Percentiles rank a stretch among this genome's conserved stretches.
These are phyloP conservation scores for Raphidocelis subcapitata DNA, from an alignment of 139 green algal species.

Conservation along the genomic window DNA sequence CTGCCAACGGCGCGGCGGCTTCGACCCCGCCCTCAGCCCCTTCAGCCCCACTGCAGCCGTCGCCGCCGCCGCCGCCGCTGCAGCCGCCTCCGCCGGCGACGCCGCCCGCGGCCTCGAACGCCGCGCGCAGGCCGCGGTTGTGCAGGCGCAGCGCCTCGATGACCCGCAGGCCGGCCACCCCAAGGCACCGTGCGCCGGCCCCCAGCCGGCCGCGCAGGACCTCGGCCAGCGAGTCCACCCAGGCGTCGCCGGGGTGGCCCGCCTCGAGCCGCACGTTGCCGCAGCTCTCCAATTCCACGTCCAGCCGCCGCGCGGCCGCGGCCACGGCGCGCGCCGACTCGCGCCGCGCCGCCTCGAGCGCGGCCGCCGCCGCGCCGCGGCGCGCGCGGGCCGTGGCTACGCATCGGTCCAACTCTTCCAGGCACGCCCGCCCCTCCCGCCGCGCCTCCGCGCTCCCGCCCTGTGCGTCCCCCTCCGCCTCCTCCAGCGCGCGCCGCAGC, in stretches of 20 bases:
- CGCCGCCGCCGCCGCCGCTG: neutral
- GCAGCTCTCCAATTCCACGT: constrained; percentile 68
- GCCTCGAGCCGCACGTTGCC: constrained; percentile 84
- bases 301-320: constrained; percentile 10
- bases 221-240: constrained; percentile 60
- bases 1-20: too few species aligned
- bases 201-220: constrained; percentile 41
- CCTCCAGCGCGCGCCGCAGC: neutral
- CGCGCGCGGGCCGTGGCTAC: neutral
- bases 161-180: neutral
- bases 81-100: neutral
- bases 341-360: neutral
- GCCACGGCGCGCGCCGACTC: constrained; percentile 4
- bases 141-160: constrained; percentile 49
- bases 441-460: neutral
- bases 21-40: too few species aligned
- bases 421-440: neutral
- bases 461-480: neutral
- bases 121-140: constrained; percentile 62
- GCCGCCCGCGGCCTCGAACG: constrained; percentile 40
- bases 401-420: neutral
- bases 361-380: neutral
- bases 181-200: constrained; percentile 2
- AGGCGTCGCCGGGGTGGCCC: constrained; percentile 51
- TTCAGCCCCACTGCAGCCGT: constrained; percentile 4